These are phyloP conservation scores for Kodamaea laetipori DNA, from an alignment of 805 yeast genomes.

Conservation along the genomic window DNA sequence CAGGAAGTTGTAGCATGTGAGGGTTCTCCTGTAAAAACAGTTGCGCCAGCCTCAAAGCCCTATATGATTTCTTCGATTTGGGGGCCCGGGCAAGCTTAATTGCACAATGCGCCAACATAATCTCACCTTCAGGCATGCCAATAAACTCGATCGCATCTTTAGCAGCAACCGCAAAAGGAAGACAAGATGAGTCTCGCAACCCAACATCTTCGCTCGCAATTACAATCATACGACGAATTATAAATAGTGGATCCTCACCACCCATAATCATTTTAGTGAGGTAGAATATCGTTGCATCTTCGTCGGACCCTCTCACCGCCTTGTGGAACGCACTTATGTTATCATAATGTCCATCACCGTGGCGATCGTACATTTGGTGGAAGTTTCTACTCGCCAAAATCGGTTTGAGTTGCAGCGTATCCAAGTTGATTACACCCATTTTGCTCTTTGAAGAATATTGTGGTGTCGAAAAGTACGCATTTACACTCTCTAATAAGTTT, in stretches of 20 bases:
- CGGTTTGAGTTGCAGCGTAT: slow-evolving; percentile 42
- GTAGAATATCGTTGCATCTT: slow-evolving; percentile 88
- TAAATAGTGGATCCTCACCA: slow-evolving; percentile 91
- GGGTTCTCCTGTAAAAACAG: slow-evolving; percentile 58
- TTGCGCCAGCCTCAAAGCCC: slow-evolving; percentile 75
- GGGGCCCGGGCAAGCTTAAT: slow-evolving; percentile 84
- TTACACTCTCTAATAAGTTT: slow-evolving; percentile 74
- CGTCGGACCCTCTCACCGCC: slow-evolving; percentile 83
- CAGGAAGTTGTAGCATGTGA: slow-evolving; percentile 58
- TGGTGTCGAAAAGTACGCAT: slow-evolving; percentile 49
- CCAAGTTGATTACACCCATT: slow-evolving; percentile 42
- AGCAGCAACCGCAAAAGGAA: slow-evolving; percentile 85
- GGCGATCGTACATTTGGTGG: slow-evolving; percentile 71
- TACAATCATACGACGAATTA: slow-evolving; percentile 87
- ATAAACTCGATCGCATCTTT: slow-evolving; percentile 85
- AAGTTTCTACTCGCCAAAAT: slow-evolving; percentile 45
- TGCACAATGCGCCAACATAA: slow-evolving; percentile 88
- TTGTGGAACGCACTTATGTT: slow-evolving; percentile 95
- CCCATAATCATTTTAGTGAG: slow-evolving; percentile 85
- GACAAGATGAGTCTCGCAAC: slow-evolving; percentile 72
- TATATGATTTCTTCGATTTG: slow-evolving; percentile 83
- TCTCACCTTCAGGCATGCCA: slow-evolving; percentile 94
- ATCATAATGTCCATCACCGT: slow-evolving; percentile 93
- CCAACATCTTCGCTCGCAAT: slow-evolving; percentile 97
- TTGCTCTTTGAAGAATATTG: slow-evolving; percentile 15